Base-by-base conservation (phyloP, 2,329 filamentous ascomycete species). In the Colletotrichum shisoi region DNA sequence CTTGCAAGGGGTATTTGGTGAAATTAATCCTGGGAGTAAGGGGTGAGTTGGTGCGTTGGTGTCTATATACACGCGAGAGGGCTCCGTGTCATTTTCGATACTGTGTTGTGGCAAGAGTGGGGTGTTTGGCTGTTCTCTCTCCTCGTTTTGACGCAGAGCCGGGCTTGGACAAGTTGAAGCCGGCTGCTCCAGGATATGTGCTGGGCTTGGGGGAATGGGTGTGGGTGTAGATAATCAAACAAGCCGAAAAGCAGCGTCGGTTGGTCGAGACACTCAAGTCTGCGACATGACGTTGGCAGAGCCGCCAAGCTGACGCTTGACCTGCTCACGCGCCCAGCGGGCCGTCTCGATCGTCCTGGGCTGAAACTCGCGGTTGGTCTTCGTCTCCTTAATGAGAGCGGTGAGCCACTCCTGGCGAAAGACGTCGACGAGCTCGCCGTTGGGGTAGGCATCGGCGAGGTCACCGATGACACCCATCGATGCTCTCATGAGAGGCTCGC, bases 391-490 rank as follows among this genome's bases (percentile, higher is more conserved):
- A 75, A 97, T 94, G 84, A 99, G 90, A 34, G 84, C 81, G 31
- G 90, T 94, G 66, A 99, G 82, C 93, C 94, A 98, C 21, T 97
- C 93, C 74, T 92, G 87, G 71, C 93, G 92, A 88, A 96, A 97
- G 73, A 88, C 91, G 27, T 91, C 85, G 60, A 89, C 84, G 71
- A 96, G 90, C 78, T 98, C 91, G 73, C 95, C 94, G 72, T 91
- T 90, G 58, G 94, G 94, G 83, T 96, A 99, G 1, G 93, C 89
- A 74, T 98, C 94, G 56, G 94, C 93, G 71, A 99, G 86, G 76
- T 99, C 95, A 82, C 94, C 95, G 81, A 99, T 92, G 62, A 98
- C 94, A 78, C 95, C 95, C 92, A 98, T 98, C 9, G 91, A 88
- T n/a, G 94, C 92, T 72, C 95, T 87, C 85, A 98, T 90, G 56